Percentiles rank a stretch among this genome's conserved stretches.
phyloP scores from a whole-genome alignment of 805 yeast genomes.

The Saccharomycopsis malanga region DNA sequence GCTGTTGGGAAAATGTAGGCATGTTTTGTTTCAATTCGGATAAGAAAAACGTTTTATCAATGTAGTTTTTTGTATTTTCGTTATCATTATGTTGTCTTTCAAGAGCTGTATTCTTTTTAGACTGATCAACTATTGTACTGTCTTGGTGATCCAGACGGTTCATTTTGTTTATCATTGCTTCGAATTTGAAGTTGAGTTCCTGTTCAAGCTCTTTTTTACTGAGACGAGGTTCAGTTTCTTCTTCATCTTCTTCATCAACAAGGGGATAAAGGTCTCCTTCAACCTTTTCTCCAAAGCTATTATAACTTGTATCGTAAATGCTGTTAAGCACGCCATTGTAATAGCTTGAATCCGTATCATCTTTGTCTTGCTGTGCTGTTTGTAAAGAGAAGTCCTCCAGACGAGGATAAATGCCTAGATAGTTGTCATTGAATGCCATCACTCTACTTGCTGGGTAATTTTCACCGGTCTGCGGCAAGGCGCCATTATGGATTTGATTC shows the following conservation, averaged over 20 bases:
- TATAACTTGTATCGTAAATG: not conserved
- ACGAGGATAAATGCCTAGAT: conserved; percentile 13
- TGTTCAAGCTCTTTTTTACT: conserved; percentile 1
- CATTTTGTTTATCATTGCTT: not conserved
- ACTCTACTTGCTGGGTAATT: conserved; percentile 2
- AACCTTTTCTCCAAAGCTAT: not conserved
- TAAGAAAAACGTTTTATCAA: not conserved
- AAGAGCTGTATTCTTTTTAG: not conserved
- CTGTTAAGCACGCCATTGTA: not conserved
- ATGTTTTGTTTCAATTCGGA: not conserved
- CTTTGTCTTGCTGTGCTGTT: not conserved
- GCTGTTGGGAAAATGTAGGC: not conserved
- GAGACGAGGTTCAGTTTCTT: not conserved
- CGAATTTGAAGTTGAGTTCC: not conserved
- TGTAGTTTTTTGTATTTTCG: not conserved
- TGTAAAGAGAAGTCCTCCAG: not conserved
- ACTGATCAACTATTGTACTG: not conserved
- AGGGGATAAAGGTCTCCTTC: not conserved
- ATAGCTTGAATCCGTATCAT: not conserved
- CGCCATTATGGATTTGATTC: not conserved
- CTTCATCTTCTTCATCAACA: not conserved
- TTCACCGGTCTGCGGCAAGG: not conserved
- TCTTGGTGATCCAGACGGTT: not conserved
- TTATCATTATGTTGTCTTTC: not conserved
- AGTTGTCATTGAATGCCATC: conserved; percentile 25